Base-by-base conservation (phyloP, 345 rosid species). In the Heritiera fomes region DNA sequence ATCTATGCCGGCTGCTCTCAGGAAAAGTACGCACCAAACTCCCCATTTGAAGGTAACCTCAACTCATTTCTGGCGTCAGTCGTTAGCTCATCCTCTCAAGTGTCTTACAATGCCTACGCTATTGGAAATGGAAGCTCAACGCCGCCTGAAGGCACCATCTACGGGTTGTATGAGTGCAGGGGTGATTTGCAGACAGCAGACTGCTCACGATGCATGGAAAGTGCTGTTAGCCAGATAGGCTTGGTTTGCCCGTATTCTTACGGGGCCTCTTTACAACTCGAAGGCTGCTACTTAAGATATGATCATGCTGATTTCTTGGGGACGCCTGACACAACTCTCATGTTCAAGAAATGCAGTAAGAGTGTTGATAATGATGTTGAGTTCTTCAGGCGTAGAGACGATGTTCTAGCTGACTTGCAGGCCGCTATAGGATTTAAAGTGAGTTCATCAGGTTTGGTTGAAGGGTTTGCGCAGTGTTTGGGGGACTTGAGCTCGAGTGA, bases 391-490 rank as follows among this genome's bases (percentile, higher is more conserved):
- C 83, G 98, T 0, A 90, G 97, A 75, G 98, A 93, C 17, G 94
- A 89, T 82, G 97, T 95, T 68, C 81, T 93, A 43, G 89, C 90
- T 6, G 98, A 91, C 77, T 83, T 95, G 88, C 83, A 87, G 67
- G 80, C 87, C 0, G 87, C 81, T 10, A 70, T 77, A 1, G 91
- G 94, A 18, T 95, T 88, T 53, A 92, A 89, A 77, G 97, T 95
- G 7, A 90, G 94, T 78, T 84, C 91, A 38, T 91, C 97, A 34
- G 99, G 99, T 8, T 62, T 86, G 79, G 98, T 92, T 2, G 88
- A 93, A 80, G 98, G 97, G 7, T 91, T 86, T 71, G 94, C 88
- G 10, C 98, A 95, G 90, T 95, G 98, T 84, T 82, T 92, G 76
- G 97, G 98, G 23, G 98, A 95, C 77, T 83, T 93, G 82, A 88